Evolutionary conservation across 345 rosid species (phyloP).

Genomic region (Boechera stricta): DNA sequence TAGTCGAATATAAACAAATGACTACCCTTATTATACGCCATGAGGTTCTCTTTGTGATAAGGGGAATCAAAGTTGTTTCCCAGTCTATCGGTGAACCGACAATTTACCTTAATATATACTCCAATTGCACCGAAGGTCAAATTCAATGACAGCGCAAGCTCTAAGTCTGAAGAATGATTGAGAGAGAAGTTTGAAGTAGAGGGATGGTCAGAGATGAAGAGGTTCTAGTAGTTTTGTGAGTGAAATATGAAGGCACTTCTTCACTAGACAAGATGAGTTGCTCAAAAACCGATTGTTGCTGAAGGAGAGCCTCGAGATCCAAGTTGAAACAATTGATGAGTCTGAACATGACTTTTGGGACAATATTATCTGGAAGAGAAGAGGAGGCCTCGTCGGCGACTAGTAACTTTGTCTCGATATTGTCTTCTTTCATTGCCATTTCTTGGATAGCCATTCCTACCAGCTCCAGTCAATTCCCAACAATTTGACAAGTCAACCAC

Average conservation of each 20-base stretch:
- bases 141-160: not conserved
- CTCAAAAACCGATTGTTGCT: not conserved
- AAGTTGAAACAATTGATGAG: not conserved
- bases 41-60: no score
- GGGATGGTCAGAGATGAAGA: not conserved
- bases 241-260: conserved; percentile 20
- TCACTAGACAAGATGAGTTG: not conserved
- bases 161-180: not conserved
- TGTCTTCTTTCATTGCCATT: not conserved
- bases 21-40: no score
- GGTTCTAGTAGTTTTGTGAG: not conserved
- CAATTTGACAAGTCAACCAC: no score
- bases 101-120: no score
- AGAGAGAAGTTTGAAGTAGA: not conserved
- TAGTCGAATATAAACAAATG: no score
- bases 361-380: no score
- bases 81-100: no score
- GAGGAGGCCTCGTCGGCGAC: no score
- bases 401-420: no score
- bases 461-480: not conserved
- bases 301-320: not conserved
- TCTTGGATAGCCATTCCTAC: not conserved
- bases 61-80: no score
- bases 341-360: no score
- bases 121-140: not conserved